A percentile compares a stretch with the other conserved stretches of the same genome.
Evolutionary conservation across 441 rosid species (phyloP).

Genomic region (Biscutella laevigata): DNA sequence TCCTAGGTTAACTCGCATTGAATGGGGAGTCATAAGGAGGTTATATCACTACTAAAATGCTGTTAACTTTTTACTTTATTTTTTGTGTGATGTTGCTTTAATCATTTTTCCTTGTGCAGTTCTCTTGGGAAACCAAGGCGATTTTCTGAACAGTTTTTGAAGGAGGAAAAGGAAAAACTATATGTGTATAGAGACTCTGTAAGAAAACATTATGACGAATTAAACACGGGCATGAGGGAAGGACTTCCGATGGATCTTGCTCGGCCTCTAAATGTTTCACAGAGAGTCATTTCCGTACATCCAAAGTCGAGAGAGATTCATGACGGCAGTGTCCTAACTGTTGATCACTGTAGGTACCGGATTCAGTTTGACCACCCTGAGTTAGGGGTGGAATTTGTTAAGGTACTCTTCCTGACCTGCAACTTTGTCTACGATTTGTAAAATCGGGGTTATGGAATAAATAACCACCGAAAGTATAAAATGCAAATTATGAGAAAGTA

Average conservation of each 20-base stretch:
- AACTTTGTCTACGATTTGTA: slow-evolving; percentile 14
- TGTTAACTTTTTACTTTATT: slow-evolving; percentile 7
- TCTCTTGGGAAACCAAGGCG: slow-evolving; percentile 67
- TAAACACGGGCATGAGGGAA: slow-evolving; percentile 46
- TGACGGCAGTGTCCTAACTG: slow-evolving; percentile 57
- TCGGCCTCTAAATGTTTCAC: slow-evolving; percentile 59
- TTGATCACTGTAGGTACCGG: slow-evolving; percentile 46
- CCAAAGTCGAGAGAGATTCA: slow-evolving; percentile 53
- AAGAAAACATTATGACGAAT: slow-evolving; percentile 54
- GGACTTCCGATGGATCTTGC: slow-evolving; percentile 72
- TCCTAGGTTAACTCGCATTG: slow-evolving; percentile 64
- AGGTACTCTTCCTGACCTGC: slow-evolving; percentile 33
- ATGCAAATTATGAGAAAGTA: neutral
- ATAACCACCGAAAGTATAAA: too few relatives aligned
- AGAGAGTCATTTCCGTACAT: slow-evolving; percentile 51
- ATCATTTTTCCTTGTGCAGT: slow-evolving; percentile 31
- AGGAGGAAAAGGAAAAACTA: slow-evolving; percentile 63
- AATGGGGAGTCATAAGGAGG: slow-evolving; percentile 77
- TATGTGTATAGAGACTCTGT: slow-evolving; percentile 54
- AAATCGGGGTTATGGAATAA: neutral
- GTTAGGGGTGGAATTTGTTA: slow-evolving; percentile 59
- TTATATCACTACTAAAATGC: slow-evolving; percentile 19
- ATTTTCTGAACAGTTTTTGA: slow-evolving; percentile 51
- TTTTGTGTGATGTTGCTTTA: slow-evolving; percentile 4
- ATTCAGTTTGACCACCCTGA: slow-evolving; percentile 56